Evolutionary conservation across 2,329 filamentous ascomycete species (phyloP), one percentile per base, ranked within the genome.

Genomic region (Aspergillus fumigatus): DNA sequence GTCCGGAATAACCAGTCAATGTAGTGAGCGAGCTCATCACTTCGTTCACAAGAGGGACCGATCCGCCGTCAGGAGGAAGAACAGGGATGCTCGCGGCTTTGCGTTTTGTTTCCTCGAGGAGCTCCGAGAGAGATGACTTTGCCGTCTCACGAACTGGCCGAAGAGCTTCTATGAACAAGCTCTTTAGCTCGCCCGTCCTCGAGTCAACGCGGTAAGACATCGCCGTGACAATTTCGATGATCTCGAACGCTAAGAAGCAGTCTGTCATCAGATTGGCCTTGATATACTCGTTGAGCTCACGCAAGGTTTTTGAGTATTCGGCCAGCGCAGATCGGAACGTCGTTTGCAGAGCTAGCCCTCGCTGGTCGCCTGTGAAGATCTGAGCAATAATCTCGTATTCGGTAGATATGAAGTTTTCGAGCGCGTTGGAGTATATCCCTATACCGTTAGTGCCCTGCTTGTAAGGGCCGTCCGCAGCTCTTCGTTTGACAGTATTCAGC

Each of bases 191-290:
- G 2, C 91, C 91, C 0, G 92, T 96, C 59, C 88, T 86, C 4
- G 84, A 83, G 61, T 96, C 93, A 3, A 99, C 78, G 41, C 88
- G 87, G 55, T 87, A 87, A 2, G 91, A 92, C 50, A 96, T 81
- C 11, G 83, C 83, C 0, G 90, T 89, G 49, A 97, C 85, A 58
- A 97, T 90, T 67, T 96, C 93, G 32, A 95, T 90, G 32, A 97
- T 90, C 70, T 99, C 94, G 71, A 96, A 99, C 7, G 92, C 92
- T 50, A 99, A 82, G 71, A 90, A 97, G 74, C 93, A 97, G 72
- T 99, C 94, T 0, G 91, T 96, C 63, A 86, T 84, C 41, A 97
- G 78, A 68, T 97, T 92, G 43, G 83, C 79, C 70, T 92, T 92
- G 73, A 97, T 92, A 68, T 97, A 92, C 51, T 84, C 82, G 72